Evolutionary conservation across 192 early-diverging fungal species (phyloP).

Genomic region (Coemansia asiatica): DNA sequence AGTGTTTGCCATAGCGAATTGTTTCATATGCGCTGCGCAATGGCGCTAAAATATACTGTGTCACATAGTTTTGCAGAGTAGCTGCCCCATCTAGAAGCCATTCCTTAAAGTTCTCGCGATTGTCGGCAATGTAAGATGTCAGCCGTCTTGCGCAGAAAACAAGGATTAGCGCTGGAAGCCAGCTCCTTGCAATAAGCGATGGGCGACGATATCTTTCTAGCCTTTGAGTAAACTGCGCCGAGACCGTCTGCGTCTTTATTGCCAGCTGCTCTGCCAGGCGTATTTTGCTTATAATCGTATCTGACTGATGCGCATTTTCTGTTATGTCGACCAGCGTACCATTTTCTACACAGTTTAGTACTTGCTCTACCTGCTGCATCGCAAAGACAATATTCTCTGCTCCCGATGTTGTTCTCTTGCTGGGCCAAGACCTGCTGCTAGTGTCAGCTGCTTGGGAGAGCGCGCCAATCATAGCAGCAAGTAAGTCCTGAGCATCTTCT

Average conservation of each 20-base stretch:
- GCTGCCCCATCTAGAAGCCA: conserved; percentile 55
- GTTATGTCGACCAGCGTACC: not conserved
- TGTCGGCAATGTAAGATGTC: conserved; percentile 51
- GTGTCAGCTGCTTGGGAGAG: conserved; percentile 30
- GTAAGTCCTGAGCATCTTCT: conserved; percentile 52
- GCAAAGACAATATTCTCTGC: not conserved
- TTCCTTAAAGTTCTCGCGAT: conserved; percentile 56
- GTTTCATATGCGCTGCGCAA: conserved; percentile 71
- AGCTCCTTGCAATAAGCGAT: conserved; percentile 60
- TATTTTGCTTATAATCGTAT: not conserved
- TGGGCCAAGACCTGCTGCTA: not conserved
- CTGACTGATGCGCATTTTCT: not conserved
- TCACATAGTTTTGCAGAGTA: conserved; percentile 65
- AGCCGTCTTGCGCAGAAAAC: conserved; percentile 52
- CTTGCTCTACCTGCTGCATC: not conserved
- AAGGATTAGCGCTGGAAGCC: conserved; percentile 61
- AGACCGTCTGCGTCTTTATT: conserved; percentile 14
- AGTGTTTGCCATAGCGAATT: conserved; percentile 77
- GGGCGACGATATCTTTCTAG: conserved; percentile 44
- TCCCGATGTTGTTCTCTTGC: not conserved
- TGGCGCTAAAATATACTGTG: conserved; percentile 80
- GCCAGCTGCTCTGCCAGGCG: conserved; percentile 9
- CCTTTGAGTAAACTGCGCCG: conserved; percentile 15
- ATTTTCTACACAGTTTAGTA: not conserved
- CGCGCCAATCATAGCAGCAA: conserved; percentile 67